phyloP scores from a whole-genome alignment of 2,329 filamentous ascomycete genomes.

The Trematosphaeria pertusa region DNA sequence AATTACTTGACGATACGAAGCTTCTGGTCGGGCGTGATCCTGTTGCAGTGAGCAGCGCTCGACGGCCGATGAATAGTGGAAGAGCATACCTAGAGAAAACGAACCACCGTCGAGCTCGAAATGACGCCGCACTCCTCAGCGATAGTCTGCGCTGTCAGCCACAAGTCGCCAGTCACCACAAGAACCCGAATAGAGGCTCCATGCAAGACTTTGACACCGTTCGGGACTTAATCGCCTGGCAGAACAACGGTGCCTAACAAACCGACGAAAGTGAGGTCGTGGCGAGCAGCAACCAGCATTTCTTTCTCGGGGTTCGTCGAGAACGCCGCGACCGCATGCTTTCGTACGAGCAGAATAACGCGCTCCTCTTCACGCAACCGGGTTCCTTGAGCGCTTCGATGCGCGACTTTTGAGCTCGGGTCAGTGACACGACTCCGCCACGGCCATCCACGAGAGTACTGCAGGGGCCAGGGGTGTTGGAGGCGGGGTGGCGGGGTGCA shows the following conservation, averaged over 20 bases:
- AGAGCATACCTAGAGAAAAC: slow-evolving; percentile 64
- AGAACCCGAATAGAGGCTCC: slow-evolving; percentile 76
- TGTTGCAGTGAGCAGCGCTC: slow-evolving; percentile 26
- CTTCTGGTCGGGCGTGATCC: slow-evolving; percentile 81
- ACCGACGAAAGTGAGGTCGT: slow-evolving; percentile 61
- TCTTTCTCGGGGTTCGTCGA: slow-evolving; percentile 64
- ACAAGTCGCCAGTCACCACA: slow-evolving; percentile 84
- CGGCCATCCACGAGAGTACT: slow-evolving; percentile 62
- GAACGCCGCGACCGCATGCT: slow-evolving; percentile 53
- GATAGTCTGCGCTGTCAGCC: slow-evolving; percentile 76
- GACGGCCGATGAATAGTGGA: neutral
- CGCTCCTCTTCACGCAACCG: slow-evolving; percentile 74
- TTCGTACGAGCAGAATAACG: slow-evolving; percentile 71
- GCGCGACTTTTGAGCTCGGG: slow-evolving; percentile 50
- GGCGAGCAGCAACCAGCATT: slow-evolving; percentile 60
- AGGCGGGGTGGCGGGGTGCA: slow-evolving; percentile 67
- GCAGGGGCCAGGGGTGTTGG: slow-evolving; percentile 65
- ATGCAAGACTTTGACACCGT: slow-evolving; percentile 67
- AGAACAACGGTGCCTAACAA: slow-evolving; percentile 67
- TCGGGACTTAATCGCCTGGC: slow-evolving; percentile 65
- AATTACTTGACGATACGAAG: slow-evolving; percentile 80
- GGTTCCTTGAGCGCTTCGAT: slow-evolving; percentile 69
- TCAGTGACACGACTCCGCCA: slow-evolving; percentile 60
- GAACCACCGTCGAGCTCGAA: slow-evolving; percentile 61
- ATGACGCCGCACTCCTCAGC: slow-evolving; percentile 76